A percentile compares a stretch with the other conserved stretches of the same genome.
Evolutionary conservation across 805 yeast genomes (phyloP).

Genomic region (Metschnikowia santaceciliae): DNA sequence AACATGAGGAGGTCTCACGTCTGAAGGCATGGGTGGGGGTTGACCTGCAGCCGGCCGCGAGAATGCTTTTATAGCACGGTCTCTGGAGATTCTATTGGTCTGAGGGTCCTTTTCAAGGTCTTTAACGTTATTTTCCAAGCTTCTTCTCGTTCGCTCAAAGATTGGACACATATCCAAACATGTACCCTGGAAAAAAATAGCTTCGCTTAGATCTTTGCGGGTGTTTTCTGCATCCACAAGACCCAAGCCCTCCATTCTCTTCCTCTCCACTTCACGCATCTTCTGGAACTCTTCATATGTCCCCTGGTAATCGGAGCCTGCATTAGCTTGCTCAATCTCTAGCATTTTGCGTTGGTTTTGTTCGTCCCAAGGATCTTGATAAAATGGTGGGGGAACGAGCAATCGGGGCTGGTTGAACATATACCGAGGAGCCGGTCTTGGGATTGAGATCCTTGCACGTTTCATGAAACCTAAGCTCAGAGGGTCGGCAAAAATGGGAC

Average conservation of each 20-base stretch:
- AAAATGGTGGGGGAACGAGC: constrained; percentile 29
- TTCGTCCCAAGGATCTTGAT: constrained; percentile 62
- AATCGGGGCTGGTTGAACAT: constrained; percentile 34
- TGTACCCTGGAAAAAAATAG: constrained; percentile 81
- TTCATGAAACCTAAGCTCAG: constrained; percentile 27
- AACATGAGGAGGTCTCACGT: constrained; percentile 88
- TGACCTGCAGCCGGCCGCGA: constrained; percentile 98
- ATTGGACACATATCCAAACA: constrained; percentile 94
- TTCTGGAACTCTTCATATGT: constrained; percentile 71
- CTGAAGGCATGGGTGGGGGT: constrained; percentile 96
- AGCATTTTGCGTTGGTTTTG: constrained; percentile 64
- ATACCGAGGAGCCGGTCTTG: constrained; percentile 35
- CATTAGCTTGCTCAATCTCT: constrained; percentile 42
- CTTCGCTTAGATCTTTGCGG: constrained; percentile 80
- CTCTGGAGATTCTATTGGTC: constrained; percentile 50
- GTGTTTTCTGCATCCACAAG: constrained; percentile 84
- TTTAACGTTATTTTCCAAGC: constrained; percentile 82
- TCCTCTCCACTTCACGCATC: constrained; percentile 71
- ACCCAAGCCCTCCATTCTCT: constrained; percentile 72
- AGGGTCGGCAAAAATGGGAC: constrained; percentile 30
- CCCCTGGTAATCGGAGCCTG: constrained; percentile 58
- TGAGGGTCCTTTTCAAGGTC: constrained; percentile 64
- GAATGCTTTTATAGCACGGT: constrained; percentile 80
- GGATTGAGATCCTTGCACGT: constrained; percentile 3
- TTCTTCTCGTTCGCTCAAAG: constrained; percentile 84